These are phyloP conservation scores for Hydrangea macrophylla DNA, from an alignment of 148 eudicot species.

Conservation along the genomic window DNA sequence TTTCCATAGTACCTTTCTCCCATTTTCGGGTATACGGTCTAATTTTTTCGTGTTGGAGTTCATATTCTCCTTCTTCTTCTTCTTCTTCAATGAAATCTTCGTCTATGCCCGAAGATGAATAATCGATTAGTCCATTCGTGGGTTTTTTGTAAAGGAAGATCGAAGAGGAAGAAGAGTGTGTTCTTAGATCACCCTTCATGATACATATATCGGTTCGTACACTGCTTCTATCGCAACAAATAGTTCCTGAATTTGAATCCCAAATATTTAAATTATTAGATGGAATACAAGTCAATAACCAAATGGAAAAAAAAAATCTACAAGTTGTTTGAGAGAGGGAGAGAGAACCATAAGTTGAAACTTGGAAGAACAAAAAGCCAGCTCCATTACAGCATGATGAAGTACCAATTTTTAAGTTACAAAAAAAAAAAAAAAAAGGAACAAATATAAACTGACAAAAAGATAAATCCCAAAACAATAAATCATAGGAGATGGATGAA, in stretches of 20 bases:
- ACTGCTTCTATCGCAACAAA: constrained; percentile 86
- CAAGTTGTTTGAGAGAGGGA: background rate
- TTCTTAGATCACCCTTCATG: constrained; percentile 94
- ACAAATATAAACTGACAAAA: too few relatives aligned
- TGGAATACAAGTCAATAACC: too few relatives aligned
- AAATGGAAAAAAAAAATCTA: background rate
- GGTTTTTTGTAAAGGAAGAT: constrained; percentile 53
- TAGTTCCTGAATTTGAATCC: constrained; percentile 56
- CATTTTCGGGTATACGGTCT: constrained; percentile 89
- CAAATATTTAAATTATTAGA: background rate
- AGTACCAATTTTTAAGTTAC: too few relatives aligned
- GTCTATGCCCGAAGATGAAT: background rate
- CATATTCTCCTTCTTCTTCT: constrained; percentile 18
- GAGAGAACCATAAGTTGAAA: background rate
- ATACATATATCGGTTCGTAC: constrained; percentile 64
- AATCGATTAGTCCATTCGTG: constrained; percentile 20
- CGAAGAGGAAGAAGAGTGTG: constrained; percentile 57
- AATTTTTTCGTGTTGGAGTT: constrained; percentile 58
- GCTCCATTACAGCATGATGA: too few relatives aligned
- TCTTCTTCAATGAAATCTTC: constrained; percentile 18
- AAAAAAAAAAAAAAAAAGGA: too few relatives aligned
- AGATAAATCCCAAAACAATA: too few relatives aligned
- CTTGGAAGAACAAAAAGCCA: background rate
- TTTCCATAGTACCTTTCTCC: constrained; percentile 66
- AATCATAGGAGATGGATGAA: too few relatives aligned